These are phyloP conservation scores for Hyphodiscus sp. DNA, from an alignment of 2,329 filamentous ascomycete genomes.

Conservation along the genomic window DNA sequence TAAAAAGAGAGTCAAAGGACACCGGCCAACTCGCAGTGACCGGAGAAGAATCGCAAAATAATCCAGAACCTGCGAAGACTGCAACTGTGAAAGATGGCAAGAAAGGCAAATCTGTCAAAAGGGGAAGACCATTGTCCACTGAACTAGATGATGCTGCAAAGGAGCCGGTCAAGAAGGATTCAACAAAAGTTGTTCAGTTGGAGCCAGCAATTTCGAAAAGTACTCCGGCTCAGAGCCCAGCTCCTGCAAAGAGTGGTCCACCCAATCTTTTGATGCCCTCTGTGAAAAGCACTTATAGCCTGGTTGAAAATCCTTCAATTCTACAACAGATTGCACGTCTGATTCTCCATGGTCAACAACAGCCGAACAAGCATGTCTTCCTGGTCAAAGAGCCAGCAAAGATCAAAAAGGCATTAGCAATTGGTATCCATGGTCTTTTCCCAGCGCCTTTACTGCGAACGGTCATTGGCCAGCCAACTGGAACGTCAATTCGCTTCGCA, in stretches of 20 bases:
- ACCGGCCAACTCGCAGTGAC: conserved; percentile 48
- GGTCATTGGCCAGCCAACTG: conserved; percentile 89
- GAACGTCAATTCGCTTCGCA: conserved; percentile 89
- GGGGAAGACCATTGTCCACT: conserved; percentile 18
- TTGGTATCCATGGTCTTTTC: conserved; percentile 92
- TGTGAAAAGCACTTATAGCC: conserved; percentile 60
- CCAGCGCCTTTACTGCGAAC: conserved; percentile 81
- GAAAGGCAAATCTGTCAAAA: conserved; percentile 21
- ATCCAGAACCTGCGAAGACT: conserved; percentile 30
- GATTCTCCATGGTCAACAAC: conserved; percentile 48
- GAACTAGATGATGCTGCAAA: conserved; percentile 17
- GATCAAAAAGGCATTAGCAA: conserved; percentile 81
- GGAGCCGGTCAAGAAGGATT: conserved; percentile 4
- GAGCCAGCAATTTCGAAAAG: conserved; percentile 15
- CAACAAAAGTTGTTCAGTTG: conserved; percentile 2
- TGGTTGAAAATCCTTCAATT: conserved; percentile 63
- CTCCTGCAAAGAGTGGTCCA: conserved; percentile 30
- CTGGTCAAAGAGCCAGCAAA: conserved; percentile 61
- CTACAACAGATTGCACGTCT: conserved; percentile 59
- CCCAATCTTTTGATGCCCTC: conserved; percentile 64
- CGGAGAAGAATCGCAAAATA: conserved; percentile 49
- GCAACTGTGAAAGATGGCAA: conserved; percentile 15
- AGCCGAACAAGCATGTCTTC: conserved; percentile 63
- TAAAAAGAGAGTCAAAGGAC: conserved; percentile 10
- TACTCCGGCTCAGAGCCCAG: conserved; percentile 14